phyloP scores from a whole-genome alignment of 495 filamentous ascomycete genomes.

The Pseudevernia furfuracea region DNA sequence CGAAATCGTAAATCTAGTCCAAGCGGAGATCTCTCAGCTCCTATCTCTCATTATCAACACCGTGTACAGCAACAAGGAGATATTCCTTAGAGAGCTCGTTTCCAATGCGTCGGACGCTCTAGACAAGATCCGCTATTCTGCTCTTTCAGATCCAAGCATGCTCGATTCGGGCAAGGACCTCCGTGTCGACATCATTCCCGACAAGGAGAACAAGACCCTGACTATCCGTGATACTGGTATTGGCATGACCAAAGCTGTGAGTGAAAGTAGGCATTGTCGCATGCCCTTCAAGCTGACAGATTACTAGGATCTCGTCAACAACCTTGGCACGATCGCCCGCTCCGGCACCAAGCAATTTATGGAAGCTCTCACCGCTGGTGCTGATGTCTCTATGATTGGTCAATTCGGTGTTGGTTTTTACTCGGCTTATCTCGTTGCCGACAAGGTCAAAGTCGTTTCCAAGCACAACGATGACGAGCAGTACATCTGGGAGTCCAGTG shows the following conservation, averaged over 20 bases:
- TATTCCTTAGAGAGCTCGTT: constrained; percentile 95
- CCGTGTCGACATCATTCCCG: constrained; percentile 93
- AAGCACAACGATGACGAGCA: constrained; percentile 99
- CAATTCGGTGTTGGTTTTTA: constrained; percentile 99
- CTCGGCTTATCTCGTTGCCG: constrained; percentile 98
- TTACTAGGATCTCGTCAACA: constrained; percentile 92
- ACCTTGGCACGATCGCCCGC: constrained; percentile 97
- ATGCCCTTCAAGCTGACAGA: background rate
- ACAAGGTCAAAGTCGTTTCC: constrained; percentile 88
- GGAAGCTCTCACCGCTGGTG: constrained; percentile 96
- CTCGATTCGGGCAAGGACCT: constrained; percentile 95
- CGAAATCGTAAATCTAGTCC: constrained; percentile 39
- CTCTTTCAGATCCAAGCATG: constrained; percentile 92
- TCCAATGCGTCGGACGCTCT: constrained; percentile 98
- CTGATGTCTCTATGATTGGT: constrained; percentile 99
- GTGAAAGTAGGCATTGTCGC: constrained; percentile 32
- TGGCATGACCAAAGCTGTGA: constrained; percentile 99
- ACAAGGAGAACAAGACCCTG: constrained; percentile 94
- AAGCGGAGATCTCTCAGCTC: constrained; percentile 99
- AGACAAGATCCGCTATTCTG: constrained; percentile 99
- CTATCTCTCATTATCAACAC: constrained; percentile 99
- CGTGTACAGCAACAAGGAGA: constrained; percentile 99
- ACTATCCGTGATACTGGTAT: constrained; percentile 97
- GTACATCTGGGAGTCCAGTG: constrained; percentile 98
- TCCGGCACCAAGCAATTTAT: constrained; percentile 99